phyloP scores from a whole-genome alignment of 202 grass and related monocot species.

The Zoysia matrella region DNA sequence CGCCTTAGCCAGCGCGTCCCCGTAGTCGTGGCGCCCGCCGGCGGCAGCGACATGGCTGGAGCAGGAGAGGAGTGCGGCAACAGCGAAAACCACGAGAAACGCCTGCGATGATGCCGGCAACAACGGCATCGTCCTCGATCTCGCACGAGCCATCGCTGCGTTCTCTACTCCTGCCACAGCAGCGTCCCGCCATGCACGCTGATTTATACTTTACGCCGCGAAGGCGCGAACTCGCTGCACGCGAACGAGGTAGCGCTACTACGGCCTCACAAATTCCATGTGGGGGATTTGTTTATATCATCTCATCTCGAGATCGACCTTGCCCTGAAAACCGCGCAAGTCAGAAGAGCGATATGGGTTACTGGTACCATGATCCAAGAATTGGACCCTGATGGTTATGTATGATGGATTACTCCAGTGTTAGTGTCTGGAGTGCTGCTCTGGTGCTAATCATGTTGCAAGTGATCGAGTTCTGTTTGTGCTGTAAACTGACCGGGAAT shows the following conservation, averaged over 20 bases:
- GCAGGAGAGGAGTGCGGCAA: not conserved
- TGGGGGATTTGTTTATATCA: constrained; percentile 19
- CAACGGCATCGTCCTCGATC: constrained; percentile 12
- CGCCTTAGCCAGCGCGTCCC: constrained; percentile 75
- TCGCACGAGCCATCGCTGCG: not conserved
- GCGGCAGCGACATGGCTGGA: constrained; percentile 22
- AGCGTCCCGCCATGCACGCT: not conserved
- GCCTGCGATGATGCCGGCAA: not conserved
- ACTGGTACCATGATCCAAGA: constrained; percentile 27
- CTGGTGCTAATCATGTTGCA: constrained; percentile 16
- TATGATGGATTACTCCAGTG: constrained; percentile 1
- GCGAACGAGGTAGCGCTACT: not conserved
- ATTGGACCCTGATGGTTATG: not conserved
- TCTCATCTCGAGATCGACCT: constrained; percentile 41
- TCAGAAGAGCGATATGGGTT: constrained; percentile 29
- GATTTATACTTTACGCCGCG: constrained; percentile 34
- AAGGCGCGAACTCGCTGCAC: not conserved
- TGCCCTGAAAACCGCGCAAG: constrained; percentile 24
- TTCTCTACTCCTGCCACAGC: not conserved
- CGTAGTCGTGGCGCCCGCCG: constrained; percentile 57
- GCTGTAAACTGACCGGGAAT: constrained; percentile 7
- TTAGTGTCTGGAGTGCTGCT: constrained; percentile 30
- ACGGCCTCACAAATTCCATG: not conserved
- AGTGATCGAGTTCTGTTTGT: not conserved
- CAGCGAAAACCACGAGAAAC: constrained; percentile 23